These are phyloP conservation scores for Exophiala sideris DNA, from an alignment of 2,329 filamentous ascomycete genomes.

Conservation along the genomic window DNA sequence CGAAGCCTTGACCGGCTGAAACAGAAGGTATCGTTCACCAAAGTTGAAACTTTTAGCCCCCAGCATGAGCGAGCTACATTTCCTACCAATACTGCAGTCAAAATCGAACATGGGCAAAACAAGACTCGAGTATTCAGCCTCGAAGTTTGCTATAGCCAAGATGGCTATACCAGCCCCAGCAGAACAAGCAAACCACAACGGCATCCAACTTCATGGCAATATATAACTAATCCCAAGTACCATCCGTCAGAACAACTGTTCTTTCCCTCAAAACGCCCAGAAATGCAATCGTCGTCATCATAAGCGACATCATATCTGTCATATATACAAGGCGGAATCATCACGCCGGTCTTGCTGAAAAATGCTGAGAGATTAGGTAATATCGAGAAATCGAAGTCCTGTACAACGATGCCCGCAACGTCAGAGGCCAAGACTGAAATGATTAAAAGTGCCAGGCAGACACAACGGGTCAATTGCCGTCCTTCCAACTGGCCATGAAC, in stretches of 20 bases:
- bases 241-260: neutral
- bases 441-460: neutral
- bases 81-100: no score
- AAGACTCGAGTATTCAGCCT: no score
- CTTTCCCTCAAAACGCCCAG: neutral
- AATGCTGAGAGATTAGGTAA: neutral
- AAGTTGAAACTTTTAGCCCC: no score
- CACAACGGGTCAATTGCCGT: conserved; percentile 12
- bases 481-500: conserved; percentile 33
- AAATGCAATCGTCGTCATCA: conserved; percentile 14
- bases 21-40: no score
- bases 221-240: neutral
- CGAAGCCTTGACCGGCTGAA: no score
- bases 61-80: no score
- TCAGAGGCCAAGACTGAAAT: neutral
- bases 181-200: no score
- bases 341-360: conserved; percentile 12
- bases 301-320: conserved; percentile 9
- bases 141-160: no score
- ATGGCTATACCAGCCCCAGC: no score
- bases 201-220: neutral
- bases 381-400: neutral
- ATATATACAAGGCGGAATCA: conserved; percentile 21
- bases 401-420: neutral
- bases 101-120: no score